Conservation (phyloP, 2,329 filamentous ascomycete genomes). For the Colletotrichum horii region DNA sequence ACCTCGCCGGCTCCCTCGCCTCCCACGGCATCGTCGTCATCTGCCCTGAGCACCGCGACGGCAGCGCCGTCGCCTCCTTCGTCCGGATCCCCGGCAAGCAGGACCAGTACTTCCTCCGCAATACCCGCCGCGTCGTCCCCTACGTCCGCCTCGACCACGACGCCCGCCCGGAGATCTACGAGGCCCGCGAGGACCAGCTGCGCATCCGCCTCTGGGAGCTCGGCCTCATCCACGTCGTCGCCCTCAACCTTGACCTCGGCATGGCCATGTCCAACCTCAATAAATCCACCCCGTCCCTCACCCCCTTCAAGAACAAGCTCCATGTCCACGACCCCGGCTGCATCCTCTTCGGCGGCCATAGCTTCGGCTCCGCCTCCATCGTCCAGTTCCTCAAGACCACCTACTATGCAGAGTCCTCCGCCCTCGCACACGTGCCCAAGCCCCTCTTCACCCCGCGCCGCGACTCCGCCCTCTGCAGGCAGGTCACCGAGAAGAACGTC, state of each 20-base stretch:
- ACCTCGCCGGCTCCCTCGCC: slow-evolving; percentile 77
- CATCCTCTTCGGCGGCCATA: slow-evolving; percentile 80
- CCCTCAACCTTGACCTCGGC: slow-evolving; percentile 70
- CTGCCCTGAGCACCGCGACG: slow-evolving; percentile 83
- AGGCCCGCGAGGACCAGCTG: slow-evolving; percentile 72
- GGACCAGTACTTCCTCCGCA: slow-evolving; percentile 37
- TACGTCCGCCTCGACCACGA: slow-evolving; percentile 66
- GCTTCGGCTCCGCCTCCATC: slow-evolving; percentile 77
- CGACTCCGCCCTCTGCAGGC: slow-evolving; percentile 61
- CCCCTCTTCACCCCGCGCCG: slow-evolving; percentile 66
- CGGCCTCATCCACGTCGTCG: slow-evolving; percentile 70
- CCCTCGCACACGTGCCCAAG: slow-evolving; percentile 50
- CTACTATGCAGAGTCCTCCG: slow-evolving; percentile 65
- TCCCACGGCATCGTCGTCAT: slow-evolving; percentile 83
- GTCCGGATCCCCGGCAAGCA: slow-evolving; percentile 66
- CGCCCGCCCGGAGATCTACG: slow-evolving; percentile 68
- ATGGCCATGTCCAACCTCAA: slow-evolving; percentile 58
- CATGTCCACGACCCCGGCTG: slow-evolving; percentile 74
- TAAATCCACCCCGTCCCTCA: slow-evolving; percentile 52
- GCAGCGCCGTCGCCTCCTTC: slow-evolving; percentile 76
- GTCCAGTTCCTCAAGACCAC: slow-evolving; percentile 81
- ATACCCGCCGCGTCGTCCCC: slow-evolving; percentile 41
- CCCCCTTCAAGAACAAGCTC: slow-evolving; percentile 65
- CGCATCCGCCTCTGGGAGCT: slow-evolving; percentile 81
- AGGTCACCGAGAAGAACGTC: slow-evolving; percentile 72